These are phyloP conservation scores for Piromyces sp. DNA, from an alignment of 192 early-diverging fungal genomes.

Conservation along the genomic window DNA sequence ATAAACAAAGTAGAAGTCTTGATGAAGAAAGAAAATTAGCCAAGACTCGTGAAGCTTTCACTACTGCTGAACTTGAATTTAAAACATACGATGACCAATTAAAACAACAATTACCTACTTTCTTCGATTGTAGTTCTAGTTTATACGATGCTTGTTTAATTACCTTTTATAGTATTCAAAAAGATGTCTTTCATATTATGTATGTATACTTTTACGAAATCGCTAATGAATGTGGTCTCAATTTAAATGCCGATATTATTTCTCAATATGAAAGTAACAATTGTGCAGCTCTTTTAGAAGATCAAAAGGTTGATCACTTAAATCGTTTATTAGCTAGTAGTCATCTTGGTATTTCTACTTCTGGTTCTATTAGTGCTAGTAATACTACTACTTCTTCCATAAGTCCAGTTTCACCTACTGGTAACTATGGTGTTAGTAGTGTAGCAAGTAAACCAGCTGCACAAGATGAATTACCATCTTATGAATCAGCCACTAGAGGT, in stretches of 20 bases:
- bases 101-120: conserved; percentile 59
- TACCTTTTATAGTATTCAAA: conserved; percentile 67
- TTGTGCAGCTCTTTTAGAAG: background rate
- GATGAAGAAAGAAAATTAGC: conserved; percentile 36
- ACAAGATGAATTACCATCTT: background rate
- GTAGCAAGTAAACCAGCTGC: background rate
- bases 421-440: too few relatives aligned
- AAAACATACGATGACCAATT: conserved; percentile 64
- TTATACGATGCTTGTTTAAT: conserved; percentile 81
- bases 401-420: background rate
- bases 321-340: background rate
- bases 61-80: conserved; percentile 72
- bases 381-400: background rate
- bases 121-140: conserved; percentile 50
- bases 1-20: conserved; percentile 37
- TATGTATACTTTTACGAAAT: conserved; percentile 25
- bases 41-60: conserved; percentile 39
- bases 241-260: background rate
- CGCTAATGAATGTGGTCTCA: background rate
- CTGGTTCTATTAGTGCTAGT: background rate
- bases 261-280: background rate
- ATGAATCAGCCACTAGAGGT: background rate
- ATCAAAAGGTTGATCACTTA: background rate
- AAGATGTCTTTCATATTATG: conserved; percentile 55
- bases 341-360: background rate